Conservation (phyloP, 495 filamentous ascomycete species). For the Talaromyces borbonicus region DNA sequence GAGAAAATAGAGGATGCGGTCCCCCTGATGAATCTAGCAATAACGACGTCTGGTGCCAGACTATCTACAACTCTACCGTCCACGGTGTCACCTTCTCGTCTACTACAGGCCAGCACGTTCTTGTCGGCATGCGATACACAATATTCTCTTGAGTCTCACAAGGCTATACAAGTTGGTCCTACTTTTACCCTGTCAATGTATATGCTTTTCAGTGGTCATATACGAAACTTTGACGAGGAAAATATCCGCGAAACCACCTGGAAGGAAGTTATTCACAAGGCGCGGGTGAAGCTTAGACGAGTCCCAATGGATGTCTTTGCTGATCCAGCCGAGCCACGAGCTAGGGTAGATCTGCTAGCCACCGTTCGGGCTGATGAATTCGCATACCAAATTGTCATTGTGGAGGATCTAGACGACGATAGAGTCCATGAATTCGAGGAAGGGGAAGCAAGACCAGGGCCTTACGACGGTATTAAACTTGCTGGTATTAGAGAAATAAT, state of each 20-base stretch:
- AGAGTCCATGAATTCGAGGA: conserved; percentile 78
- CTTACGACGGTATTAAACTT: conserved; percentile 56
- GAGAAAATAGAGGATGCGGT: conserved; percentile 83
- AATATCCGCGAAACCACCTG: conserved; percentile 69
- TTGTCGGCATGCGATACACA: conserved; percentile 81
- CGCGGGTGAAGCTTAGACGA: conserved; percentile 66
- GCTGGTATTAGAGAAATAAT: conserved; percentile 80
- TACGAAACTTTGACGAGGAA: conserved; percentile 52
- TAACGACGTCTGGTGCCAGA: conserved; percentile 87
- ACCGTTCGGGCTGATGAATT: conserved; percentile 57
- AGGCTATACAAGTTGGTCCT: conserved; percentile 76
- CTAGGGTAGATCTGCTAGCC: conserved; percentile 30
- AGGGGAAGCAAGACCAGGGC: conserved; percentile 43
- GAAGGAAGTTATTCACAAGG: conserved; percentile 98
- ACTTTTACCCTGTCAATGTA: conserved; percentile 85
- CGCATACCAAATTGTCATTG: conserved; percentile 77
- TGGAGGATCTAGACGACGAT: conserved; percentile 91
- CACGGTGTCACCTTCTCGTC: conserved; percentile 79
- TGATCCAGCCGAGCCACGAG: conserved; percentile 12
- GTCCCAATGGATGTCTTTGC: conserved; percentile 35
- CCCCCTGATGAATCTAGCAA: conserved; percentile 86
- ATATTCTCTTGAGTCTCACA: conserved; percentile 53
- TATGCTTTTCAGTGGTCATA: conserved; percentile 88
- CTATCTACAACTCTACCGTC: conserved; percentile 68
- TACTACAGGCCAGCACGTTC: conserved; percentile 90